Percentiles rank a stretch among this genome's conserved stretches.
Conservation (phyloP, 2,329 filamentous ascomycete genomes). For the Teratosphaeria zuluensis region DNA sequence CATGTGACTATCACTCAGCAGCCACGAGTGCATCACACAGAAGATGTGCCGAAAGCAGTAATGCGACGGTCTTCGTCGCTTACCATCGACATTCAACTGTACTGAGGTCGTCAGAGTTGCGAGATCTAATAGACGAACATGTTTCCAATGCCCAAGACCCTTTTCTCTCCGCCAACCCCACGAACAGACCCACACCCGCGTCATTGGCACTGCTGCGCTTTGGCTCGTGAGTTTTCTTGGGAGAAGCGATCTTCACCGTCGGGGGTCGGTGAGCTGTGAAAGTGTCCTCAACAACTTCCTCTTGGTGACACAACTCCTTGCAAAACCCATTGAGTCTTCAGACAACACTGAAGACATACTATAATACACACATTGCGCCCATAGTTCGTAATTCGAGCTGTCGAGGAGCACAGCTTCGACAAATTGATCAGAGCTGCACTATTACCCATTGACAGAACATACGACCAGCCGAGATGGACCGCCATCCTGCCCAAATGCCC, state of each 20-base stretch:
- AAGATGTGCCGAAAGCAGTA: no score
- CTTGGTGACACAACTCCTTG: not conserved
- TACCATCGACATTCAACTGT: not conserved
- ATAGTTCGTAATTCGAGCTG: not conserved
- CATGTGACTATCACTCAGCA: no score
- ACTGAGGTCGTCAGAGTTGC: not conserved
- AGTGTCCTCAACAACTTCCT: not conserved
- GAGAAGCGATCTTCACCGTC: not conserved
- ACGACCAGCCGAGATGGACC: not conserved
- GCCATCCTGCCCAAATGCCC: slow-evolving; percentile 2
- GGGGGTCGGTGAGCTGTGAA: not conserved
- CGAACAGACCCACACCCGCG: not conserved
- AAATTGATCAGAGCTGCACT: not conserved
- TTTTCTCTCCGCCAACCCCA: not conserved
- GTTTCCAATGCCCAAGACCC: not conserved
- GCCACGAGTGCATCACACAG: no score
- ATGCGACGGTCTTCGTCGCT: not conserved
- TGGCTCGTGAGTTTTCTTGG: not conserved
- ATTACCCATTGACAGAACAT: not conserved
- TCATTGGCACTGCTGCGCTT: not conserved
- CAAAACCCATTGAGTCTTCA: not conserved
- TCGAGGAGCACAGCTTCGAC: no score
- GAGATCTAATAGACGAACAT: not conserved
- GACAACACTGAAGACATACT: not conserved
- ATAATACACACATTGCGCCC: not conserved